Conservation (phyloP, 306 rosid genomes). For the Elaeagnus macrophylla region DNA sequence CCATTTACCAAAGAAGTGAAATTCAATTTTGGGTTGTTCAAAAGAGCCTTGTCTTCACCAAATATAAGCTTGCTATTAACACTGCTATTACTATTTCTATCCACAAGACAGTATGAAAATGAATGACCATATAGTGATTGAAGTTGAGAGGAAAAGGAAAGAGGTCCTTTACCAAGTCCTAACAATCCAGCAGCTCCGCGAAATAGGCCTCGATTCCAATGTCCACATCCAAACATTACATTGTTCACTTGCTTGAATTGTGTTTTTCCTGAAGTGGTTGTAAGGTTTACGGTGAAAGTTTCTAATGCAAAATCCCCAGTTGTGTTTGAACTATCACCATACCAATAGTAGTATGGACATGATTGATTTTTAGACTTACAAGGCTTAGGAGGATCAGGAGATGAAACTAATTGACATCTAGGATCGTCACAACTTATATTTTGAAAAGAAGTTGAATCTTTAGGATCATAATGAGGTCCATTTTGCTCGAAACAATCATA, state of each 20-base stretch:
- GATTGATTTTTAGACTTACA: conserved; percentile 63
- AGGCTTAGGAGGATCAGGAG: conserved; percentile 79
- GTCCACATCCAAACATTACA: conserved; percentile 97
- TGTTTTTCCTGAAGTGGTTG: conserved; percentile 34
- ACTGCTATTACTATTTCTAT: conserved; percentile 61
- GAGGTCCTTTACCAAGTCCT: conserved; percentile 86
- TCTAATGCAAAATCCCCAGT: conserved; percentile 85
- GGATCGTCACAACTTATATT: conserved; percentile 66
- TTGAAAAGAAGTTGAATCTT: conserved; percentile 55
- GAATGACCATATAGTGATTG: conserved; percentile 87
- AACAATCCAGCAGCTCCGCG: conserved; percentile 93
- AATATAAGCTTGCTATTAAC: conserved; percentile 82
- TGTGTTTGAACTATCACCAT: conserved; percentile 90
- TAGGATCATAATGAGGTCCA: conserved; percentile 76
- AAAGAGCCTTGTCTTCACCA: conserved; percentile 63
- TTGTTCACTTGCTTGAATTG: conserved; percentile 50
- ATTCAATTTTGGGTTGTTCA: conserved; percentile 56
- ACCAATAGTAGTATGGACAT: conserved; percentile 93
- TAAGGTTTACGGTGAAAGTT: conserved; percentile 79
- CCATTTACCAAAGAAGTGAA: conserved; percentile 69
- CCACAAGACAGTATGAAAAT: conserved; percentile 90
- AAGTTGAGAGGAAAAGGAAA: conserved; percentile 92
- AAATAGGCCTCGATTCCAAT: conserved; percentile 95
- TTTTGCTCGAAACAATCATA: conserved; percentile 81
- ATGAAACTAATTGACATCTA: conserved; percentile 59